Conservation (phyloP, 176 grass and related monocot species). For the Carex scoparia region DNA sequence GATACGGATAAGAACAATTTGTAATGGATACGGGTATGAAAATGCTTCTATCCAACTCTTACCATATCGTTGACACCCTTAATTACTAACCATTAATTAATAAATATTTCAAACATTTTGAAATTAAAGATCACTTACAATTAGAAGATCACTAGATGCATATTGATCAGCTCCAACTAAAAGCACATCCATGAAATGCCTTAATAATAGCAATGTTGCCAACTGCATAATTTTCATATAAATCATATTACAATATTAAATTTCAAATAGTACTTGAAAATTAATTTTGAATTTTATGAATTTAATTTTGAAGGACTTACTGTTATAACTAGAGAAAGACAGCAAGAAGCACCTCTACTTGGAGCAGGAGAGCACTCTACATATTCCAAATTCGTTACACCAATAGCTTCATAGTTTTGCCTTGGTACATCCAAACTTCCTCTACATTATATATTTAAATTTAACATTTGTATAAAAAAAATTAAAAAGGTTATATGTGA, state of each 20-base stretch:
- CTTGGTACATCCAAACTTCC: slow-evolving; percentile 59
- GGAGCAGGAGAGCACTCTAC: slow-evolving; percentile 30
- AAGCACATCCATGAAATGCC: slow-evolving; percentile 51
- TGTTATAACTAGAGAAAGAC: slow-evolving; percentile 36
- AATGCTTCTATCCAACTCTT: too few species aligned
- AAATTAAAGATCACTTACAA: slow-evolving; percentile 26
- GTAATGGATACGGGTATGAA: too few species aligned
- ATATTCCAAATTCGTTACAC: slow-evolving; percentile 7
- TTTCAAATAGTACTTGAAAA: too few species aligned
- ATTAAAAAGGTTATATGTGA: too few species aligned
- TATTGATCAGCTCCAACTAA: slow-evolving; percentile 37
- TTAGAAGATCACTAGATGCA: slow-evolving; percentile 31
- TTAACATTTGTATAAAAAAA: not conserved
- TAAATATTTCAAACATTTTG: not conserved
- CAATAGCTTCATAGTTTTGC: slow-evolving; percentile 9
- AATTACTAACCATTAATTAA: not conserved
- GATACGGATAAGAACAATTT: too few species aligned
- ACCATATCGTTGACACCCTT: too few species aligned
- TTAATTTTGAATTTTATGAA: too few species aligned
- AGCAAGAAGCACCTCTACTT: slow-evolving; percentile 33
- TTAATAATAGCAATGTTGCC: slow-evolving; percentile 46
- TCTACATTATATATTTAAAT: slow-evolving; percentile 26
- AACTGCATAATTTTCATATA: slow-evolving; percentile 35
- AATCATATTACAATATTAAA: too few species aligned
- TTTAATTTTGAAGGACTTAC: slow-evolving; percentile 27